These are phyloP conservation scores for Pseudonectria buxi DNA, from an alignment of 2,329 filamentous ascomycete genomes.

Conservation along the genomic window DNA sequence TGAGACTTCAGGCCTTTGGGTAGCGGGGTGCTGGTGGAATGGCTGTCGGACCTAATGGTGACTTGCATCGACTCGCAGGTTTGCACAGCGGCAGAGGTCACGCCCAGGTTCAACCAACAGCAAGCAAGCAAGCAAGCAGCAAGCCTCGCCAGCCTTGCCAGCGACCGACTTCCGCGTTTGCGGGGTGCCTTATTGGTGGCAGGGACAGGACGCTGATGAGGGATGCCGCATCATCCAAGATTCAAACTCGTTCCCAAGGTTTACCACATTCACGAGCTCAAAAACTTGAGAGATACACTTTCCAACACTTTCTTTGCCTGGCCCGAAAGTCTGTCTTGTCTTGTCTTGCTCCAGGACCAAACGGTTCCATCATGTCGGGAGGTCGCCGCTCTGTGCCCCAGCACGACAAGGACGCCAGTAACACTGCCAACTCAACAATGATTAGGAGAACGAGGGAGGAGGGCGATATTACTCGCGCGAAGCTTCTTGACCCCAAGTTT, in stretches of 20 bases:
- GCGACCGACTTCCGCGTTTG: slow-evolving; percentile 11
- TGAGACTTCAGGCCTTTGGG: too few relatives aligned
- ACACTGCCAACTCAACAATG: slow-evolving; percentile 19
- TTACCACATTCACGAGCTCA: too few relatives aligned
- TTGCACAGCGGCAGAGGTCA: too few relatives aligned
- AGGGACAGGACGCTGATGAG: slow-evolving; percentile 10
- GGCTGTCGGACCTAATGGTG: too few relatives aligned
- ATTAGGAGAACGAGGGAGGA: slow-evolving; percentile 39
- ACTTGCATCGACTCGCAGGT: too few relatives aligned
- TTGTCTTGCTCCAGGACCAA: too few relatives aligned
- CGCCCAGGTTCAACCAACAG: too few relatives aligned
- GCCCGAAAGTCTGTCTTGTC: neutral
- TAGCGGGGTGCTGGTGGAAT: too few relatives aligned
- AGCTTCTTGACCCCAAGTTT: slow-evolving; percentile 40
- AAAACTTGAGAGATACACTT: neutral
- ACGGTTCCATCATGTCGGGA: slow-evolving; percentile 16
- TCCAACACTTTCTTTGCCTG: too few relatives aligned
- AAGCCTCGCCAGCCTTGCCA: too few relatives aligned
- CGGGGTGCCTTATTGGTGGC: slow-evolving; percentile 18
- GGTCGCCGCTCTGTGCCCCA: slow-evolving; percentile 13
- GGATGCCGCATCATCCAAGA: slow-evolving; percentile 7
- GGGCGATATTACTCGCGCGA: slow-evolving; percentile 29
- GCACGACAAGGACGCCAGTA: slow-evolving; percentile 17
- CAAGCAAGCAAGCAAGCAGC: too few relatives aligned
- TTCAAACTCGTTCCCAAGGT: neutral